Base-by-base conservation (phyloP, 371 early-diverging fungal species). In the Mucor lusitanicus region DNA sequence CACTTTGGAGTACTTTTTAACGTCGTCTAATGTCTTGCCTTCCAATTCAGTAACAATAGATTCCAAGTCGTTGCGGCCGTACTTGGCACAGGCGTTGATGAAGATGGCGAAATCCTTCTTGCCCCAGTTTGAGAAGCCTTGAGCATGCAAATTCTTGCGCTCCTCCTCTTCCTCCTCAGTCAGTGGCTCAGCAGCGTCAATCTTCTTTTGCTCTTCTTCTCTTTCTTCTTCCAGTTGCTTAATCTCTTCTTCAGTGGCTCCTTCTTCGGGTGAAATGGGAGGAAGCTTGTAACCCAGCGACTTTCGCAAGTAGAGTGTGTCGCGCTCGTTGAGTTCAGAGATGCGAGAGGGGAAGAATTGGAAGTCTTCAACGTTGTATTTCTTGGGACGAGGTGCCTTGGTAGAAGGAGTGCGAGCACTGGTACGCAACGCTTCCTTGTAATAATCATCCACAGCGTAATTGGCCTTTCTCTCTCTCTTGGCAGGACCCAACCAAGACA, bases 101-200 rank as follows among this genome's bases (percentile, higher is more conserved):
- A 98, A 99, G 4, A 85, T 80, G 44, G 83, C 85, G 80, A 95
- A 99, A 67, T 99, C 99, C 46, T 93, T 92, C 65, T 93, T 93
- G 61, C 88, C 84, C 99, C 99, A 99, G 71, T 91, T 90, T 32
- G 88, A 90, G 79, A 98, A 99, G 1, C 97, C 99, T 78, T 86
- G 74, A 40, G 77, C 70, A 61, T 88, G 78, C 17, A 97, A 85
- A 46, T 77, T 70, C 56, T 95, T 95, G 73, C 95, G 96, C 65
- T 93, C 93, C 9, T 84, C 86, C 32, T 86, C 69, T 70, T 99
- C 99, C 39, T 91, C 92, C 61, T 94, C 97, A 0, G 97, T 95
- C 58, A 99, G 82, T 9, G 94, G 94, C 69, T 92, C 92, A 7
- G 97, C 95, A 23, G 74, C 74, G 72, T 95, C 97, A 61, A 97